Conservation (phyloP, 208 protist genomes). For the Phytomonas serpens region DNA sequence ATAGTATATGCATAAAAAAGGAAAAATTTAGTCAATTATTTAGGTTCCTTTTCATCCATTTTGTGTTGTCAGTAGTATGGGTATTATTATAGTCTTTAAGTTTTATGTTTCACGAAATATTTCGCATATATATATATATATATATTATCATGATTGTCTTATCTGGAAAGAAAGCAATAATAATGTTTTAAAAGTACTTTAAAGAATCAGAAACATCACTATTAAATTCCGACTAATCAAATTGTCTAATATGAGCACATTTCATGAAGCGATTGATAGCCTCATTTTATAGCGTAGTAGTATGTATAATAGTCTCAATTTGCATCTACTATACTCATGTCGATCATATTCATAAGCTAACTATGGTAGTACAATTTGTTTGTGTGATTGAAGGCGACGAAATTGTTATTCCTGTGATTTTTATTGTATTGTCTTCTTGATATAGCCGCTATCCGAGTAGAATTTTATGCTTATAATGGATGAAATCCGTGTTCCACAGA, state of each 20-base stretch:
- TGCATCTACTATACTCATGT: not conserved
- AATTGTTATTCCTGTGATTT: not conserved
- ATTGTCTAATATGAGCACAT: not conserved
- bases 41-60: constrained; percentile 6
- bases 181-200: not conserved
- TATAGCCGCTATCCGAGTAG: not conserved
- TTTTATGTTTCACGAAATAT: not conserved
- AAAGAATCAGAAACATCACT: not conserved
- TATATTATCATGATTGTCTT: not conserved
- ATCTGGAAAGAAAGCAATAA: not conserved
- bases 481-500: not conserved
- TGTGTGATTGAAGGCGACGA: not conserved
- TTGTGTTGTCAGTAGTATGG: constrained; percentile 1
- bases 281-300: not conserved
- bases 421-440: not conserved
- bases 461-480: not conserved
- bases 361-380: not conserved
- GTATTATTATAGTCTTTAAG: constrained; percentile 1
- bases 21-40: not conserved
- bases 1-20: constrained; percentile 2
- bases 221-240: not conserved
- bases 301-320: not conserved
- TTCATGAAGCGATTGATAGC: not conserved
- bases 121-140: constrained; percentile 4
- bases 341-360: not conserved